These are phyloP conservation scores for Pseudogymnoascus sp. DNA, from an alignment of 2,329 filamentous ascomycete genomes.

Conservation along the genomic window DNA sequence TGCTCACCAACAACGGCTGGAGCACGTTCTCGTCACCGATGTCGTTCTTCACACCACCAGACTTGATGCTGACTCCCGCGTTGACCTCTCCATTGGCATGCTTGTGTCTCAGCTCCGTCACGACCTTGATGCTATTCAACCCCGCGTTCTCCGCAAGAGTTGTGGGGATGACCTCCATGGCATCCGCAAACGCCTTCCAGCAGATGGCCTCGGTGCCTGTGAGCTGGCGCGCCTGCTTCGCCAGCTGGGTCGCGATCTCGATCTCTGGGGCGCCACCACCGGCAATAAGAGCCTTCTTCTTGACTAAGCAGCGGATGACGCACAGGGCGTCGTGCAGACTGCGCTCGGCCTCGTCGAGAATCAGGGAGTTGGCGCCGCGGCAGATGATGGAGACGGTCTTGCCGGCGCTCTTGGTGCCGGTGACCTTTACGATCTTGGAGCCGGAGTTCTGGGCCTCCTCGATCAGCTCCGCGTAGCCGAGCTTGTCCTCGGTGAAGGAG, in stretches of 20 bases:
- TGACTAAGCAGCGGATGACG: constrained; percentile 93
- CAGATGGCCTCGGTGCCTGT: constrained; percentile 93
- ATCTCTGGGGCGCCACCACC: constrained; percentile 96
- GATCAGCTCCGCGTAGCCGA: constrained; percentile 85
- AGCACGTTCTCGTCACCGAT: constrained; percentile 96
- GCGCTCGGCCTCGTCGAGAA: constrained; percentile 94
- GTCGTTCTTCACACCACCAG: constrained; percentile 91
- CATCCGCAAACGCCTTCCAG: constrained; percentile 98
- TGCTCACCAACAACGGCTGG: constrained; percentile 92
- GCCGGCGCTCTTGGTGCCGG: constrained; percentile 74
- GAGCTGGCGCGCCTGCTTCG: constrained; percentile 73
- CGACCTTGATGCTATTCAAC: constrained; percentile 96
- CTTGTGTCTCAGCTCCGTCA: constrained; percentile 88
- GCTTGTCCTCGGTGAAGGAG: constrained; percentile 97
- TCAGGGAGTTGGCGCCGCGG: constrained; percentile 87
- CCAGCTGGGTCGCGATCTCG: constrained; percentile 83
- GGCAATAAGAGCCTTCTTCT: constrained; percentile 98
- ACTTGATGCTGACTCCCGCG: constrained; percentile 96
- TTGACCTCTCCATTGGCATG: constrained; percentile 95
- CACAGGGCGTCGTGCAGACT: constrained; percentile 96
- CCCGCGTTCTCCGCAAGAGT: constrained; percentile 96
- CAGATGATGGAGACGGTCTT: constrained; percentile 94
- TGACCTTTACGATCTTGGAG: constrained; percentile 89
- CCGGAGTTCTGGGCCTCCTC: constrained; percentile 87
- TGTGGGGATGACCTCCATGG: constrained; percentile 93